phyloP scores from a whole-genome alignment of 2,329 filamentous ascomycete genomes.

The Trichoderma cornu-damae region DNA sequence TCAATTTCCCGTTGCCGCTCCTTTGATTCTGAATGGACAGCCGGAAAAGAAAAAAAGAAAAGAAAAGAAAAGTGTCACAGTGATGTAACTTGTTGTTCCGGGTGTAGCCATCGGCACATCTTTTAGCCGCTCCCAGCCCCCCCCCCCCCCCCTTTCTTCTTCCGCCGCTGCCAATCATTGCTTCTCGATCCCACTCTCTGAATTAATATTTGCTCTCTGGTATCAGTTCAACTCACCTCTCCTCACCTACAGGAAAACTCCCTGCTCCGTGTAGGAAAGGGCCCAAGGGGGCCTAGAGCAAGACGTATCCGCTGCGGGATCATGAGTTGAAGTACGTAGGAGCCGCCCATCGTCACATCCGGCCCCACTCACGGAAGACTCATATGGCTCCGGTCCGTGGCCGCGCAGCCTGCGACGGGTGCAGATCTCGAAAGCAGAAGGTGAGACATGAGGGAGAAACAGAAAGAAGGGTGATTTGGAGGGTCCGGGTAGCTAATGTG shows the following conservation, averaged over 20 bases:
- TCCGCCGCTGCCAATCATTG: slow-evolving; percentile 8
- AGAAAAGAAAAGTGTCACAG: too few species aligned
- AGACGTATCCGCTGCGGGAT: neutral
- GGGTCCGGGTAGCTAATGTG: neutral
- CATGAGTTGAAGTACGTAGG: slow-evolving; percentile 4
- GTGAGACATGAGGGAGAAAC: neutral
- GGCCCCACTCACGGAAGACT: slow-evolving; percentile 15
- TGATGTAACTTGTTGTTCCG: slow-evolving; percentile 3
- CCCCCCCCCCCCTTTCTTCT: too few species aligned
- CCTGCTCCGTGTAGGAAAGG: neutral
- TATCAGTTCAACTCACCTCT: neutral
- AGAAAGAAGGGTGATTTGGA: neutral
- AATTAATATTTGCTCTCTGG: neutral
- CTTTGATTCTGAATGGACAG: neutral
- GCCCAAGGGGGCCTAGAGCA: neutral
- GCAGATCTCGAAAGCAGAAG: slow-evolving; percentile 16
- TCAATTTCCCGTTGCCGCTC: neutral
- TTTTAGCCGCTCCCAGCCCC: neutral
- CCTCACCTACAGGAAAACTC: neutral
- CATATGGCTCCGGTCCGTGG: slow-evolving; percentile 17
- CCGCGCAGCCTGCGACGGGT: slow-evolving; percentile 17
- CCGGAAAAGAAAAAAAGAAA: neutral
- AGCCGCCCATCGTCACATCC: neutral
- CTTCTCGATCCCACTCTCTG: neutral
- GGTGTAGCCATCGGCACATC: neutral